Conservation (phyloP, 306 rosid genomes). For the Cucurbita ficifolia region DNA sequence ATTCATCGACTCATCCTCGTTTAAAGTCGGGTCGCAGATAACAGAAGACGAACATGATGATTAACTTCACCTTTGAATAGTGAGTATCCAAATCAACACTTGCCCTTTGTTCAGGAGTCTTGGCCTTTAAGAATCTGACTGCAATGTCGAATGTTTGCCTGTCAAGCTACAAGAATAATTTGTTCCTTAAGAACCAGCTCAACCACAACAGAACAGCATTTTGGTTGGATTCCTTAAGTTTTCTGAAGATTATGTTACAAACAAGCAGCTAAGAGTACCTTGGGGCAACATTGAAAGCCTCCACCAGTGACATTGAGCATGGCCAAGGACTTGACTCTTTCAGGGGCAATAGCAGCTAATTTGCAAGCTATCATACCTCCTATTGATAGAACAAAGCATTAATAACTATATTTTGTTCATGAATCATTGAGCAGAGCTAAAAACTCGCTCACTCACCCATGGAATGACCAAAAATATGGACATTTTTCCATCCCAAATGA, state of each 20-base stretch:
- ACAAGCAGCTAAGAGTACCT: conserved; percentile 26
- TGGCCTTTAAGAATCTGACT: conserved; percentile 69
- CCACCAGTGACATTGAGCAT: conserved; percentile 86
- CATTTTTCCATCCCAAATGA: conserved; percentile 78
- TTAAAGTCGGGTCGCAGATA: background rate
- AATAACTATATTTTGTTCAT: background rate
- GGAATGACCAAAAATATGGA: conserved; percentile 92
- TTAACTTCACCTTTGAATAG: conserved; percentile 51
- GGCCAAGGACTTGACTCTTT: conserved; percentile 70
- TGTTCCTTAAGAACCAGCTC: background rate
- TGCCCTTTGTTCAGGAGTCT: conserved; percentile 90
- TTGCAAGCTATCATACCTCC: conserved; percentile 93
- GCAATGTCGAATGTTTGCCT: conserved; percentile 53
- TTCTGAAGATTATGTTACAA: background rate
- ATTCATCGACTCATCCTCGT: background rate
- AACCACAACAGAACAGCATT: conserved; percentile 19
- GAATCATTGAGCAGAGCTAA: background rate
- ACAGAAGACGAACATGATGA: conserved; percentile 9
- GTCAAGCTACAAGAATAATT: conserved; percentile 40
- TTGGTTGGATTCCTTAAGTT: conserved; percentile 16
- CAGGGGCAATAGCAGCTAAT: conserved; percentile 79
- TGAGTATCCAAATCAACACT: conserved; percentile 97
- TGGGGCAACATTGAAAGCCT: conserved; percentile 82
- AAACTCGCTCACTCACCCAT: conserved; percentile 82
- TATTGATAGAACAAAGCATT: conserved; percentile 12